phyloP scores from a whole-genome alignment of 352 stramenopile species.

The Pythium dissotocum region DNA sequence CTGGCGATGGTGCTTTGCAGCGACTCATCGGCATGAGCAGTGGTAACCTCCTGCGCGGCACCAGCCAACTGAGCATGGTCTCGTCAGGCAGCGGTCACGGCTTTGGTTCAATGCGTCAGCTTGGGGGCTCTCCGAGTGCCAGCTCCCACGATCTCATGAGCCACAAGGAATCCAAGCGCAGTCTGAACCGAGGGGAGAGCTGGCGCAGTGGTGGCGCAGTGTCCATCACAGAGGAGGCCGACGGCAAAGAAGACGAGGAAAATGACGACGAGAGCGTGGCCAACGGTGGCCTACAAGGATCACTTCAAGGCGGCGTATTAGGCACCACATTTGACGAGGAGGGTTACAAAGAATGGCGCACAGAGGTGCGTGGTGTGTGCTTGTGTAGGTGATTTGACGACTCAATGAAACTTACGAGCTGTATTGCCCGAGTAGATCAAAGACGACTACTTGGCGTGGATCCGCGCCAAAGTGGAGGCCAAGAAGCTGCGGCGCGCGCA shows the following conservation, averaged over 20 bases:
- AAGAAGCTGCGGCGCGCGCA: constrained; percentile 45
- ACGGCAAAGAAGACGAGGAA: constrained; percentile 29
- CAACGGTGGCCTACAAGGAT: constrained; percentile 1
- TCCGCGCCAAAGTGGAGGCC: constrained; percentile 59
- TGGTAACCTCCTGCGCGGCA: constrained; percentile 6
- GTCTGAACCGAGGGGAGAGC: constrained; percentile 15
- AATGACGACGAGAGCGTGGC: constrained; percentile 15
- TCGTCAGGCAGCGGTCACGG: background rate
- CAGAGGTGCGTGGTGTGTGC: constrained; percentile 28
- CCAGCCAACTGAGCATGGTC: constrained; percentile 12
- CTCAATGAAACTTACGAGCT: background rate
- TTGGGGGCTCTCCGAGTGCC: background rate
- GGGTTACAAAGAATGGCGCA: constrained; percentile 68
- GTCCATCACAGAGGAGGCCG: constrained; percentile 26
- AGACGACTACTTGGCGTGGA: constrained; percentile 72
- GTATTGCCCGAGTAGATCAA: constrained; percentile 41
- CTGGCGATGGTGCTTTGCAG: background rate
- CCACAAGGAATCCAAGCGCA: constrained; percentile 36
- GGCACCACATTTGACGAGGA: constrained; percentile 59
- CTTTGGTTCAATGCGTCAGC: constrained; percentile 7
- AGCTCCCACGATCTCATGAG: constrained; percentile 10
- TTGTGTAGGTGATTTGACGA: background rate
- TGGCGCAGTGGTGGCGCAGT: constrained; percentile 24
- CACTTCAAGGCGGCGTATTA: constrained; percentile 21
- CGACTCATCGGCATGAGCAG: constrained; percentile 18